A percentile compares a stretch with the other conserved stretches of the same genome.
Conservation (phyloP, 441 rosid species). For the Euphorbia celastroides region DNA sequence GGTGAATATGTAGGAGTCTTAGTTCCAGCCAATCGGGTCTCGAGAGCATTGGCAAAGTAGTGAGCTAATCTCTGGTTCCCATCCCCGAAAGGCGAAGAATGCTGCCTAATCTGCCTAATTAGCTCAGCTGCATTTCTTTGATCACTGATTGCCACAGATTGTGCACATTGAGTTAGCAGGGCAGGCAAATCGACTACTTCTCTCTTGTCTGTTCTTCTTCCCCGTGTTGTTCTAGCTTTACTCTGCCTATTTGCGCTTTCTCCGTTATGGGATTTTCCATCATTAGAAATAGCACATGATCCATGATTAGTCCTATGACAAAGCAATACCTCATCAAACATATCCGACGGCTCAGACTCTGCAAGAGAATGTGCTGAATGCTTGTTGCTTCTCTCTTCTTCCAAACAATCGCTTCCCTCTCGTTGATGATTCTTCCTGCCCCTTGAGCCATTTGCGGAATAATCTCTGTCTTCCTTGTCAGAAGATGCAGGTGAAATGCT, state of each 20-base stretch:
- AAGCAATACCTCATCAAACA: constrained; percentile 48
- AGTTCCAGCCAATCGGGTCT: constrained; percentile 70
- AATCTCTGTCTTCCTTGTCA: too few species aligned
- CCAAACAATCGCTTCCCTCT: constrained; percentile 23
- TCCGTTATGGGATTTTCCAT: constrained; percentile 21
- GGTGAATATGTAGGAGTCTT: constrained; percentile 52
- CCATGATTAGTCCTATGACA: constrained; percentile 33
- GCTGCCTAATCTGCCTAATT: constrained; percentile 56
- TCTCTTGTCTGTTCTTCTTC: constrained; percentile 35
- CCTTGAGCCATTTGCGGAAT: constrained; percentile 15
- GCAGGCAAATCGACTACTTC: constrained; percentile 52
- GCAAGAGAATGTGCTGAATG: constrained; percentile 35
- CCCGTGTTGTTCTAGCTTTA: constrained; percentile 27
- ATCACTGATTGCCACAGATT: constrained; percentile 54
- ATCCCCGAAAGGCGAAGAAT: constrained; percentile 67
- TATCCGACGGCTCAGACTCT: constrained; percentile 35
- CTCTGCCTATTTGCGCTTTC: constrained; percentile 26
- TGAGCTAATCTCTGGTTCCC: constrained; percentile 81
- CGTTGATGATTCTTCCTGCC: constrained; percentile 40
- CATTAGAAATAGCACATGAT: constrained; percentile 42
- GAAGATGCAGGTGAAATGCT: too few species aligned
- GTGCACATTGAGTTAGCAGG: constrained; percentile 48
- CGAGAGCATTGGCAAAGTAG: constrained; percentile 66
- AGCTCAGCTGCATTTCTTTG: constrained; percentile 48
- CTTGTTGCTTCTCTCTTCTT: constrained; percentile 40